phyloP scores from a whole-genome alignment of 2,329 filamentous ascomycete genomes.

The Aspergillus latus region DNA sequence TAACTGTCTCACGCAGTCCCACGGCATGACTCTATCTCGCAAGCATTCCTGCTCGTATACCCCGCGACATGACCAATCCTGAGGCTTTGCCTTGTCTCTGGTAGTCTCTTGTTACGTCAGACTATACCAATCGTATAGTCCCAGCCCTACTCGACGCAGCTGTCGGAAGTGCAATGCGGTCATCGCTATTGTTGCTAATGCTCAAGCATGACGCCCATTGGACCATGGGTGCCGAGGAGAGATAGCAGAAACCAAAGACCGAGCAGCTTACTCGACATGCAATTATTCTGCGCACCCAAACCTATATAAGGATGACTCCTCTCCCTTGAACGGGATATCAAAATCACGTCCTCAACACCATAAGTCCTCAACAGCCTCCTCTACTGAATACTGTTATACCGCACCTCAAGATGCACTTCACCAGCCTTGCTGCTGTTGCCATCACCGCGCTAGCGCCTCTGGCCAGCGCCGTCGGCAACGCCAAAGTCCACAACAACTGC shows the following conservation, averaged over 20 bases:
- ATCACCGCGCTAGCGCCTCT: conserved; percentile 35
- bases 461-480: conserved; percentile 37
- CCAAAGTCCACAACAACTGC: conserved; percentile 43
- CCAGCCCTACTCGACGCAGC: background rate
- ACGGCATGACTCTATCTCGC: background rate
- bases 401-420: conserved; percentile 34
- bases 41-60: conserved; percentile 3
- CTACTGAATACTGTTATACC: background rate
- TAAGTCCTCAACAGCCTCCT: background rate
- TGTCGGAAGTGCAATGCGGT: background rate
- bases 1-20: conserved; percentile 11
- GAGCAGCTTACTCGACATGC: background rate
- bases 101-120: background rate
- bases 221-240: no score
- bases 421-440: conserved; percentile 29
- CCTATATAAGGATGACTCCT: conserved; percentile 8
- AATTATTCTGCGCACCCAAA: background rate
- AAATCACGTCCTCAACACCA: background rate
- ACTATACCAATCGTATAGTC: background rate
- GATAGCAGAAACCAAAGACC: background rate
- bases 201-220: background rate
- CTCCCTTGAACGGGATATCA: background rate
- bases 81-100: background rate
- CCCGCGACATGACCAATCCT: conserved; percentile 8
- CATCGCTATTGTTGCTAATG: background rate